Base-by-base conservation (phyloP, 257 asterid species). In the Euphrasia confusa region DNA sequence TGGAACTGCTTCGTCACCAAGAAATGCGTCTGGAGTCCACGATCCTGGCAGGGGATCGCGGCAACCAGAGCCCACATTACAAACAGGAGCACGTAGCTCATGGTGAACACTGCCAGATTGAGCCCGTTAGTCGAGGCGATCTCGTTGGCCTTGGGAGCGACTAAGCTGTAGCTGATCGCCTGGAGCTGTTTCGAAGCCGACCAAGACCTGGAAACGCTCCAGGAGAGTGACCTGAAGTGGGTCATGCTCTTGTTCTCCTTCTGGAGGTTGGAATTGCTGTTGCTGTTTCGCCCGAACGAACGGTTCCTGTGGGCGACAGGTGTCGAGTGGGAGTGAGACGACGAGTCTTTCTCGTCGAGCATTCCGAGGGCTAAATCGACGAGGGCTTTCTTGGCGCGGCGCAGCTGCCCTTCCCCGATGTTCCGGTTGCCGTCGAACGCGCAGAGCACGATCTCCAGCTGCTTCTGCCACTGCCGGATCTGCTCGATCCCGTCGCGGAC, bases 21-120 rank as follows among this genome's bases (percentile, higher is more conserved):
- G 64, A 93, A 87, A 74, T 89, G 94, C 1, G 84, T 80, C 49
- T 88, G 95, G 2, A 93, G 85, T 18, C 99, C 95, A 0, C 99
- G 93, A 54, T 93, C 99, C 58, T 93, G 99, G 65, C 99, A 93
- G 1, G 99, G 99, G 59, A 93, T 89, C 1, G 97, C 97, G 5
- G 99, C 99, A 21, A 93, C 99, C 1, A 93, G 90, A 15, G 92
- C 88, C 95, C 96, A 93, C 94, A 80, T 87, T 10, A 80, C 85
- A 9, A 93, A 83, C 15, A 87, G 59, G 14, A 89, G 76, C 58
- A 89, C 94, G 54, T 85, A 73, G 42, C 70, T 93, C 99, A 93
- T 93, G 0, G 95, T 83, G 58, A 72, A 93, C 45, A 89, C 82
- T 27, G 84, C 91, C 10, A 80, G 60, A 0, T 54, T 84, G 2